Evolutionary conservation across 2,329 filamentous ascomycete species (phyloP).

Genomic region (Hypocrella siamensis): DNA sequence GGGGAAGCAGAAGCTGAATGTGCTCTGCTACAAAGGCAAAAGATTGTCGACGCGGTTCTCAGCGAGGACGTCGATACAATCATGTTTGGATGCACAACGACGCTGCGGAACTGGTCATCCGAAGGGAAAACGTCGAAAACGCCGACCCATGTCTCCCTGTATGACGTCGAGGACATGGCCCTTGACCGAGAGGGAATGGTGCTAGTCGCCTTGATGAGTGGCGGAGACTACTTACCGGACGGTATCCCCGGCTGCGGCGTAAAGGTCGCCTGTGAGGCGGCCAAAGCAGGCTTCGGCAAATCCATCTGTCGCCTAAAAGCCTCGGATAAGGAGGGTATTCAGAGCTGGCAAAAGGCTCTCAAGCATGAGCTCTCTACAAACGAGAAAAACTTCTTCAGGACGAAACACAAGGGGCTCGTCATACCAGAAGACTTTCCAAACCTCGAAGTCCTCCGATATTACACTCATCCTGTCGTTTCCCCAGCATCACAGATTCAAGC

Average conservation of each 20-base stretch:
- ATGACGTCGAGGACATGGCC: constrained; percentile 44
- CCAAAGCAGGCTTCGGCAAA: constrained; percentile 70
- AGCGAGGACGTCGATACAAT: constrained; percentile 95
- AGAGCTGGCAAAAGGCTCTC: constrained; percentile 56
- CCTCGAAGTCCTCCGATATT: constrained; percentile 64
- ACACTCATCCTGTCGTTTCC: constrained; percentile 78
- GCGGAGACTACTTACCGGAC: constrained; percentile 82
- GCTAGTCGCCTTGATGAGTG: constrained; percentile 83
- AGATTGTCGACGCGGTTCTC: constrained; percentile 81
- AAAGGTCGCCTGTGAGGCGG: constrained; percentile 80
- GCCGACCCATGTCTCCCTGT: constrained; percentile 77
- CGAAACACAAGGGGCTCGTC: constrained; percentile 54
- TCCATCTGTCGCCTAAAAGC: constrained; percentile 52
- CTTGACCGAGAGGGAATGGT: constrained; percentile 77
- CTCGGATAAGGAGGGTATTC: constrained; percentile 42
- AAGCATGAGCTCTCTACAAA: constrained; percentile 70
- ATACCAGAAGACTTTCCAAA: constrained; percentile 77
- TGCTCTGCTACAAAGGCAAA: constrained; percentile 64
- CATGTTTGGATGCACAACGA: constrained; percentile 82
- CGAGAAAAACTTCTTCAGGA: constrained; percentile 63
- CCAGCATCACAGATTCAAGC: constrained; percentile 27
- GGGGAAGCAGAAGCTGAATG: constrained; percentile 96
- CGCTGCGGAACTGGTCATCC: constrained; percentile 69
- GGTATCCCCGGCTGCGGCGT: constrained; percentile 79
- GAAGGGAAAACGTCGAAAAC: constrained; percentile 49